Conservation (phyloP, 1,284 basidiomycete genomes). For the Ganoderma resinaceum region DNA sequence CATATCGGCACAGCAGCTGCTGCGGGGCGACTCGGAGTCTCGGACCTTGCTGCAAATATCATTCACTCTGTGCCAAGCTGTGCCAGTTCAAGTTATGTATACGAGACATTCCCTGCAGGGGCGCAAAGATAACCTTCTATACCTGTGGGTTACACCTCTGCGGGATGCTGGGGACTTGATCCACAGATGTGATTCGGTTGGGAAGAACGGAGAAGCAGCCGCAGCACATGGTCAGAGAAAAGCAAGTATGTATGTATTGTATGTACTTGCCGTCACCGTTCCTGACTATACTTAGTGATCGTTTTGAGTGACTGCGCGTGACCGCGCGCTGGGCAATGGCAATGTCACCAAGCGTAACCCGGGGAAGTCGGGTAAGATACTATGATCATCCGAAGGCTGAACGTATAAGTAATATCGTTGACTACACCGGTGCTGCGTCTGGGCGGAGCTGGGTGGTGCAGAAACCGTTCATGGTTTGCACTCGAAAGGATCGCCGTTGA, state of each 20-base stretch:
- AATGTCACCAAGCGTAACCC: background rate
- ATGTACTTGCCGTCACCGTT: too few species aligned
- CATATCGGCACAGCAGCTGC: background rate
- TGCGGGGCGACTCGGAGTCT: too few species aligned
- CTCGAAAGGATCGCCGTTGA: background rate
- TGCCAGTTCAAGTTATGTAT: background rate
- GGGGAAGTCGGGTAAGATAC: background rate
- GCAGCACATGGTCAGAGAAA: background rate
- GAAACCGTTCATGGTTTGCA: background rate
- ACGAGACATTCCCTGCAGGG: background rate
- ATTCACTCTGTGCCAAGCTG: background rate
- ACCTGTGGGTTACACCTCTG: background rate
- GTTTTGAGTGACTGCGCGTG: background rate
- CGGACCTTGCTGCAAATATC: background rate
- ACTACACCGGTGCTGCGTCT: too few species aligned
- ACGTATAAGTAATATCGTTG: background rate
- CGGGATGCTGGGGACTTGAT: background rate
- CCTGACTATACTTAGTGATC: background rate
- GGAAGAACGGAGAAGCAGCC: background rate
- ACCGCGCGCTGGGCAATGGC: background rate
- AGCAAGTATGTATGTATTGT: too few species aligned
- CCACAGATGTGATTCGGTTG: background rate
- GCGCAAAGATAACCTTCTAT: background rate
- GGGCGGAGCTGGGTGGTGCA: too few species aligned
- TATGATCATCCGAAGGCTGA: background rate